Base-by-base conservation (phyloP, 345 rosid genomes). In the Populus tremula region DNA sequence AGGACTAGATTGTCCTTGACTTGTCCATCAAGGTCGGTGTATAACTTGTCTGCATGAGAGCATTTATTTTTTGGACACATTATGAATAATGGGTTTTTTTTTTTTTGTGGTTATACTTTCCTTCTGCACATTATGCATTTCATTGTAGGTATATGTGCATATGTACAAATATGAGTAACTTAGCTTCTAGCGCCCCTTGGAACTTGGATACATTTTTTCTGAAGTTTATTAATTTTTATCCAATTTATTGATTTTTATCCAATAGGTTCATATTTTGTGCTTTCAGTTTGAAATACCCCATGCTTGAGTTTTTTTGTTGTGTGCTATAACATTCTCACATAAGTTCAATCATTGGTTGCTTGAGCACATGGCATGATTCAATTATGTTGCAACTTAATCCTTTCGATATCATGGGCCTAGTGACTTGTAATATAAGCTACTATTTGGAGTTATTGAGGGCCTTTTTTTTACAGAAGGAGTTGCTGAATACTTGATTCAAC, bases 1-100 rank as follows among this genome's bases (percentile, higher is more conserved):
- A 93, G 99, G 85, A 91, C 97, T 31, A 96, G 93, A 81, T 67
- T 96, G 84, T 88, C 93, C 76, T 77, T 93, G 84, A 96, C 94
- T 75, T 93, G 98, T 71, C 99, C 99, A 79, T 96, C 99, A 72
- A 92, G 98, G 99, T 95, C 63, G 5, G 87, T 78, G 69, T 74
- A 61, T 38, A 49, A 35, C 35, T 63, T 62, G 17, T 71, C 47
- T 12, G 29, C 21, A 16, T n/a, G 36, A 59, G 29, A 36, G 0
- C 41, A 41, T 1, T 35, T 38, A 23, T 47, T 31, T 53, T 31
- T 12, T 69, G 50, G 14, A 33, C 16, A 38, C 2, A 2, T 64
- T 49, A n/a, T 31, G 3, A 10, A 43, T 31, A 16, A 23, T 59
- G 13, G 25, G 1, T 1, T 27, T 27, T 27, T 1, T 38, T 23